A percentile compares a stretch with the other conserved stretches of the same genome.
These are phyloP conservation scores for Paraphaeosphaeria sporulosa DNA, from an alignment of 2,329 filamentous ascomycete species.

Conservation along the genomic window DNA sequence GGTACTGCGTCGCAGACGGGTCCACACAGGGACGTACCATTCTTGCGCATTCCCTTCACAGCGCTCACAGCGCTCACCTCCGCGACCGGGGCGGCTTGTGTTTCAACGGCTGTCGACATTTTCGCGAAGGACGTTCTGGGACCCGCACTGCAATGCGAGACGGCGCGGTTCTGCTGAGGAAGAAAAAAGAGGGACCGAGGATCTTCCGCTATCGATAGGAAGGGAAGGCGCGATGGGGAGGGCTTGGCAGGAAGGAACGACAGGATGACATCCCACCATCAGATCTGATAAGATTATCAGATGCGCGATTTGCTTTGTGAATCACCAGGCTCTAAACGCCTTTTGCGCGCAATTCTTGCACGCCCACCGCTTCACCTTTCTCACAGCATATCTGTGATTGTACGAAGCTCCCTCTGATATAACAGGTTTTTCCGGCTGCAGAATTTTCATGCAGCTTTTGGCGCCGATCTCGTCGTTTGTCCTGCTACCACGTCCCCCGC, in stretches of 20 bases:
- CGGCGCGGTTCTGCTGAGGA: neutral
- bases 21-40: slow-evolving; percentile 65
- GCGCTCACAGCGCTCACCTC: slow-evolving; percentile 44
- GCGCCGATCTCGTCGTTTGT: slow-evolving; percentile 30
- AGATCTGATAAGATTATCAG: slow-evolving; percentile 38
- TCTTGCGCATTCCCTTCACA: slow-evolving; percentile 75
- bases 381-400: slow-evolving; percentile 28
- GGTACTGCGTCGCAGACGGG: slow-evolving; percentile 12
- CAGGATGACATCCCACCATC: slow-evolving; percentile 32
- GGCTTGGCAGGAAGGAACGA: slow-evolving; percentile 7
- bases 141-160: slow-evolving; percentile 6
- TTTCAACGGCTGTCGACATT: slow-evolving; percentile 39
- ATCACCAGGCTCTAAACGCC: slow-evolving; percentile 1
- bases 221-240: neutral
- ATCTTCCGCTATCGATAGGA: slow-evolving; percentile 14
- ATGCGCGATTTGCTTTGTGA: slow-evolving; percentile 23
- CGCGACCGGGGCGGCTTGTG: slow-evolving; percentile 54
- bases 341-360: slow-evolving; percentile 17
- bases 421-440: slow-evolving; percentile 33
- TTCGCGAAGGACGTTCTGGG: slow-evolving; percentile 23
- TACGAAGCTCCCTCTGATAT: slow-evolving; percentile 20
- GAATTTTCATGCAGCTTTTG: slow-evolving; percentile 35
- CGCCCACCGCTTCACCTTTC: slow-evolving; percentile 20
- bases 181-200: slow-evolving; percentile 19
- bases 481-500: slow-evolving; percentile 27